Conservation (phyloP, 148 eudicot species). For the Rhododendron griersonianum region DNA sequence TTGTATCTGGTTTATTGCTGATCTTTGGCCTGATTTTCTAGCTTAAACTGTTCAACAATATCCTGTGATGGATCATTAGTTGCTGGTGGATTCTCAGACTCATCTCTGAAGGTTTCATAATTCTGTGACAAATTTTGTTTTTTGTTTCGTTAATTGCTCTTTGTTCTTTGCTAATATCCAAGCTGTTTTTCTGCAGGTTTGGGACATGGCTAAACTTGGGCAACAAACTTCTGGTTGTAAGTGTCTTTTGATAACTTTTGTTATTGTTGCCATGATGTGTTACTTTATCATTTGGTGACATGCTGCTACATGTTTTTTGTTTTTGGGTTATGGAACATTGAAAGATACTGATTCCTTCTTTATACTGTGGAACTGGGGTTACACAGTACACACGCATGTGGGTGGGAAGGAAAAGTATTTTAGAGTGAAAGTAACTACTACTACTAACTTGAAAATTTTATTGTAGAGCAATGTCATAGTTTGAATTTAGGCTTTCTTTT, state of each 20-base stretch:
- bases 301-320: background rate
- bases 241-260: conserved; percentile 19
- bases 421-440: background rate
- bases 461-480: background rate
- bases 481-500: background rate
- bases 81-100: conserved; percentile 99
- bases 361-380: background rate
- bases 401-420: background rate
- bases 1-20: conserved; percentile 2
- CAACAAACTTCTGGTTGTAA: conserved; percentile 63
- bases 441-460: background rate
- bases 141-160: background rate
- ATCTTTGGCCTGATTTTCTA: conserved; percentile 16
- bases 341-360: background rate
- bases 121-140: background rate
- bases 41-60: conserved; percentile 88
- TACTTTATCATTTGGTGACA: background rate
- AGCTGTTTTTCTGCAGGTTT: conserved; percentile 45
- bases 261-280: background rate
- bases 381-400: background rate
- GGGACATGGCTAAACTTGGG: conserved; percentile 98
- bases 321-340: background rate
- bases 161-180: conserved; percentile 8
- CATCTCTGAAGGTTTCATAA: conserved; percentile 70
- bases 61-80: conserved; percentile 95